Base-by-base conservation (phyloP, 1,284 basidiomycete genomes). In the Cystobasidium sp. region DNA sequence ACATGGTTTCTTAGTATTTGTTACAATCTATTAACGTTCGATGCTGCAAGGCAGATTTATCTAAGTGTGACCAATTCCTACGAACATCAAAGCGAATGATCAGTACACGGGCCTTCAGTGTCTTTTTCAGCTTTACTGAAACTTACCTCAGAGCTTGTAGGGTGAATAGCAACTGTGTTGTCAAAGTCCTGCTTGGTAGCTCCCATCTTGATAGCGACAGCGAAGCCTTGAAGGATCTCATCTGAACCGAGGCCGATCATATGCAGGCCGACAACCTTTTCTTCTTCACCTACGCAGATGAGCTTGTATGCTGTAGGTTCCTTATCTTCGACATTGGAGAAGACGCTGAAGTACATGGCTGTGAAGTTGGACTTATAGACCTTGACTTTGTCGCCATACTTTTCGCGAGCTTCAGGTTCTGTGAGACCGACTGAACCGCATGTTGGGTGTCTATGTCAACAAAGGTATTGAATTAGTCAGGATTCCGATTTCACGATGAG, bases 271-370 rank as follows among this genome's bases (percentile, higher is more conserved):
- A 99, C 92, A 49, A 99, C 91, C 80, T 91, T 91, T 82, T 99
- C 94, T 78, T 97, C 94, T 9, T 88, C 87, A 0, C 94, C 94
- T 1, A 87, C 88, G 75, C 88, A 88, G 78, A 99, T 85, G 58
- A 99, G 87, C 85, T 99, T 99, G 86, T 94, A 95, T 56, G 92
- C 87, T 0, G 93, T 91, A 1, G 97, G 96, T 79, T 94, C 91
- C 83, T 96, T 97, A 85, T 95, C 90, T 52, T 84, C 83, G 47
- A 88, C 85, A 78, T 94, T 91, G 6, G 88, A 86, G 67, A 96
- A 84, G 89, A 95, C 92, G 31, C 77, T 78, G 74, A 75, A 80
- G 76, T 80, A 80, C 53, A 80, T 66, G 9, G 72, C 68, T 0
- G 73, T 76, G 66, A 80, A 79, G n/a, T 47, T 75, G 44, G 79